Evolutionary conservation across 441 rosid species (phyloP), one percentile per base, ranked within the genome.

Genomic region (Flueggea neowawraea): DNA sequence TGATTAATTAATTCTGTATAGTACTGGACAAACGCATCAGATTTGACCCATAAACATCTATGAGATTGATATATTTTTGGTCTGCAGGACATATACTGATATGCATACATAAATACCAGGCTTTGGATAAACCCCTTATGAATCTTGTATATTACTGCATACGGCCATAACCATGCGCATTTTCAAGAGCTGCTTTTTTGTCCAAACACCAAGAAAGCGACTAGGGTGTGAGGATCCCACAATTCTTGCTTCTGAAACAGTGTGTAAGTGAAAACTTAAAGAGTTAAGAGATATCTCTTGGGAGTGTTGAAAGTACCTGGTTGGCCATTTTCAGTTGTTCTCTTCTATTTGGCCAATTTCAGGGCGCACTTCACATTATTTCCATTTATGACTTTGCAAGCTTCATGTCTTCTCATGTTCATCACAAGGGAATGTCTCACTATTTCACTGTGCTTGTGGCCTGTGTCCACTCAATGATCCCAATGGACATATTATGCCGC

Each of bases 241-340:
- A 58, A 59, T 53, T 47, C 90, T 87, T 72, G 84, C 88, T 52
- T 84, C 93, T 0, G 85, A 82, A 65, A 87, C 90, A 50, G 77
- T 67, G 12, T 87, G 93, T 82, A 78, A 84, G 93, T 81, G 5
- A 39, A 32, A 60, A 47, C 52, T 39, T 33, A n/a, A 56, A 45
- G 45, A 55, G 1, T 22, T 22, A 22, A 22, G 28, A 22, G 28
- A 22, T 22, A 22, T 22, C 28, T 22, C 28, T 22, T 22, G 28
- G 28, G 28, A 22, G 28, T 22, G 28, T 22, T 22, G 28, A 22
- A 22, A 22, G 28, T 22, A 2, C 28, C 28, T 22, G 28, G 2
- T 22, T 22, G 28, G 28, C 28, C 28, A 22, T 22, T 22, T 22
- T 22, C 28, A 22, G 28, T 22, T 22, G 28, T 22, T 22, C 28